Evolutionary conservation across 495 filamentous ascomycete species (phyloP).

Genomic region (Pseudevernia furfuracea): DNA sequence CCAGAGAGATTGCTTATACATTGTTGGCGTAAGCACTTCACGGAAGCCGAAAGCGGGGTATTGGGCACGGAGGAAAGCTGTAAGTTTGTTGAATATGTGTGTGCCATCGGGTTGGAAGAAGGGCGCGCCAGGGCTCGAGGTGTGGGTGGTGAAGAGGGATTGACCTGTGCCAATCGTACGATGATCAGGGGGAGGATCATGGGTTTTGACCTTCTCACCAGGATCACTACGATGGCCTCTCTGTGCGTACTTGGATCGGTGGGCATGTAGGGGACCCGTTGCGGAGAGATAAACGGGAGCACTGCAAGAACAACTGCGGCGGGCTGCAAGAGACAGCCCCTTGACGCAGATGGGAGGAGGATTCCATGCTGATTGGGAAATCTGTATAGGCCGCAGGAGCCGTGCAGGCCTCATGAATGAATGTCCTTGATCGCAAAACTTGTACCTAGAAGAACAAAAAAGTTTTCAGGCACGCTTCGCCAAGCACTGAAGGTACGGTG

Average conservation of each 20-base stretch:
- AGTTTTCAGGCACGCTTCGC: conserved; percentile 10
- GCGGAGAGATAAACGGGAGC: conserved; percentile 1
- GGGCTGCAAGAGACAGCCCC: neutral
- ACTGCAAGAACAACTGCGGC: conserved; percentile 4
- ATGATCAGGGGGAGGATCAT: conserved; percentile 48
- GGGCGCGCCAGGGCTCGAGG: conserved; percentile 79
- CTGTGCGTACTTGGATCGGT: too few species aligned
- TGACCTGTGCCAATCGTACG: conserved; percentile 62
- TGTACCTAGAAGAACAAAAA: neutral
- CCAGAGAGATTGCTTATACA: conserved; percentile 90
- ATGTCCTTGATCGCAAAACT: neutral
- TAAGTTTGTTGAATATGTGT: conserved; percentile 77
- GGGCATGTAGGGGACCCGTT: neutral
- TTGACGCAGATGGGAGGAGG: neutral
- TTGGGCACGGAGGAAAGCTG: conserved; percentile 76
- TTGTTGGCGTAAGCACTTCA: conserved; percentile 87
- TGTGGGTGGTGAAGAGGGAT: conserved; percentile 68
- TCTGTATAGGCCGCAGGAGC: conserved; percentile 15
- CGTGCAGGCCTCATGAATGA: conserved; percentile 14
- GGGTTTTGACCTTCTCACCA: neutral
- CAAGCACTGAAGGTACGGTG: too few species aligned
- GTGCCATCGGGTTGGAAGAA: conserved; percentile 83
- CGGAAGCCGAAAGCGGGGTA: conserved; percentile 83
- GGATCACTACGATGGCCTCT: neutral
- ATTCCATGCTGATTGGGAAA: neutral